Evolutionary conservation across 75 land plant genomes (phyloP).

Genomic region (Picea sitchensis): DNA sequence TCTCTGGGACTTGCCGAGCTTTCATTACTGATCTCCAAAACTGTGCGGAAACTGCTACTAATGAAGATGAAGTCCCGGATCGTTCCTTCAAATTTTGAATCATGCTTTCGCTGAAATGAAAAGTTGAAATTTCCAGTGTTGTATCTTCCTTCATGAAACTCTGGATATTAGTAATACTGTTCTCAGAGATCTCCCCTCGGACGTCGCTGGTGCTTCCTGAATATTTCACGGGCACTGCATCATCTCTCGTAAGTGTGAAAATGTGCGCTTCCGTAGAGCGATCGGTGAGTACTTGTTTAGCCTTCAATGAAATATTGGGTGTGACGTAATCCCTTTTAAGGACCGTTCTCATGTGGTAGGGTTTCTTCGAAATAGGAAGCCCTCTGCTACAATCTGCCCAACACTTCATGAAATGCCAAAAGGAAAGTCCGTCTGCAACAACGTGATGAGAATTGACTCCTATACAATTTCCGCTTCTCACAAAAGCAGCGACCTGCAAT

Average conservation of each 20-base stretch:
- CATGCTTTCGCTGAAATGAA: background rate
- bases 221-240: constrained; percentile 1
- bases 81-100: background rate
- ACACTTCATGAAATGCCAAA: constrained; percentile 42
- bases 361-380: background rate
- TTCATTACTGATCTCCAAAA: constrained; percentile 31
- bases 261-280: background rate
- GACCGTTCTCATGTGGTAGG: background rate
- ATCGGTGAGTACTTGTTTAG: background rate
- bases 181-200: background rate
- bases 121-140: background rate
- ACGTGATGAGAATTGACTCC: constrained; percentile 28
- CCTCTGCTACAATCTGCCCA: constrained; percentile 34
- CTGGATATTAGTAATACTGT: background rate
- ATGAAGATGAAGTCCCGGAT: constrained; percentile 14
- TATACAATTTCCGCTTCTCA: constrained; percentile 26
- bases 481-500: constrained; percentile 28
- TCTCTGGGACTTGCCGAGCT: constrained; percentile 16
- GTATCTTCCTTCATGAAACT: background rate
- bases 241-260: background rate
- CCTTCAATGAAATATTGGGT: too few relatives aligned
- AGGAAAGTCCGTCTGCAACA: constrained; percentile 38
- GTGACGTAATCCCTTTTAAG: constrained; percentile 6
- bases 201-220: background rate
- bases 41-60: constrained; percentile 20